These are phyloP conservation scores for Saccharomyces paradoxus DNA, from an alignment of 805 yeast species.

Conservation along the genomic window DNA sequence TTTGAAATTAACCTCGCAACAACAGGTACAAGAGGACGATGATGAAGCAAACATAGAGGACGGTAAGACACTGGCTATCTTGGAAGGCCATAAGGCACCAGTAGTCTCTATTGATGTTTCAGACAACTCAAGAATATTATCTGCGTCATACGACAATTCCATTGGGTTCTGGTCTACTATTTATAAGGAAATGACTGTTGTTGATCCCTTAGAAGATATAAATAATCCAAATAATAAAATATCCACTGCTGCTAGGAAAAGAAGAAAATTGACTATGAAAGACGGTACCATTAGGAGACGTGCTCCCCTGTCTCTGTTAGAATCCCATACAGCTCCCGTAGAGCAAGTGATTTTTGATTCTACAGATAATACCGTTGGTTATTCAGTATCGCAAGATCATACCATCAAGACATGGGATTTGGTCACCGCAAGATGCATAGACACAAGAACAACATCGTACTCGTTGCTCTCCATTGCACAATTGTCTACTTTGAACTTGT, in stretches of 20 bases:
- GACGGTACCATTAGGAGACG: conserved; percentile 72
- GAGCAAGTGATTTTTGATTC: conserved; percentile 73
- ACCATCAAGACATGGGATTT: conserved; percentile 94
- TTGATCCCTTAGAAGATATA: conserved; percentile 41
- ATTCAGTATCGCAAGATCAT: conserved; percentile 94
- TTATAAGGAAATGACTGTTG: conserved; percentile 71
- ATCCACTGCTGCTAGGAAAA: conserved; percentile 78
- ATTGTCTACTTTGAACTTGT: conserved; percentile 55
- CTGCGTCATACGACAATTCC: conserved; percentile 75
- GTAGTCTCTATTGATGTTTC: conserved; percentile 70
- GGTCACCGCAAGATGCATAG: conserved; percentile 75
- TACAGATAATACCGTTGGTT: conserved; percentile 71
- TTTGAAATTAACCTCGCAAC: conserved; percentile 3
- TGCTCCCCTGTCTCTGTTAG: conserved; percentile 70
- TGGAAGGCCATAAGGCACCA: conserved; percentile 85
- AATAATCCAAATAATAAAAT: conserved; percentile 36
- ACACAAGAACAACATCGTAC: conserved; percentile 79
- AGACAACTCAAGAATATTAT: conserved; percentile 53
- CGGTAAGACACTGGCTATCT: conserved; percentile 73
- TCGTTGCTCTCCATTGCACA: conserved; percentile 71
- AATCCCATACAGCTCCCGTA: conserved; percentile 81
- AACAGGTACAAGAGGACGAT: conserved; percentile 11
- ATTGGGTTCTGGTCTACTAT: conserved; percentile 86
- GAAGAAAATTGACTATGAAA: conserved; percentile 72
- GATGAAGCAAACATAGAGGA: conserved; percentile 46